These are phyloP conservation scores for Trypanosoma avium DNA, from an alignment of 208 protist genomes.

Conservation along the genomic window DNA sequence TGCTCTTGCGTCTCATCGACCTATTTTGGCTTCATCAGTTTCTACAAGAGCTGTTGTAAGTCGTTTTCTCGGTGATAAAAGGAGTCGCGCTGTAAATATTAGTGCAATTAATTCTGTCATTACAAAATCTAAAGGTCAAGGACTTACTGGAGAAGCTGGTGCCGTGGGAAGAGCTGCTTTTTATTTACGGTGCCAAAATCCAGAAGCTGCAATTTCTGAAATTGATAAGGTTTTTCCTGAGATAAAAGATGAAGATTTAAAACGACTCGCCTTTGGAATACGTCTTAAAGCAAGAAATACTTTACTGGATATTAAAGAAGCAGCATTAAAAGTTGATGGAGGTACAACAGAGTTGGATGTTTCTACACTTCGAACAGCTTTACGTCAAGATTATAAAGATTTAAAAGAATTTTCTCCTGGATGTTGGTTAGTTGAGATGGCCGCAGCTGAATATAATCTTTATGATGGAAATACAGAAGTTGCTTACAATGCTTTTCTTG, in stretches of 20 bases:
- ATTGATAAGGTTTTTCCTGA: conserved; percentile 60
- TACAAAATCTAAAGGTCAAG: conserved; percentile 76
- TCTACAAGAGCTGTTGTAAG: conserved; percentile 44
- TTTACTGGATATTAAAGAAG: conserved; percentile 75
- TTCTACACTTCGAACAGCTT: conserved; percentile 50
- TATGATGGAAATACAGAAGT: conserved; percentile 67
- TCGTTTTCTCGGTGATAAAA: conserved; percentile 57
- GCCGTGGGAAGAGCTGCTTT: conserved; percentile 44
- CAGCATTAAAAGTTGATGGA: conserved; percentile 67
- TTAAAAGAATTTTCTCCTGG: conserved; percentile 51
- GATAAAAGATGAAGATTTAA: conserved; percentile 61
- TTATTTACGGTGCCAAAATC: conserved; percentile 55
- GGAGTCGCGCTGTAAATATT: conserved; percentile 39
- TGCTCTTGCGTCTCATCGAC: conserved; percentile 66
- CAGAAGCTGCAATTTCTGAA: conserved; percentile 47
- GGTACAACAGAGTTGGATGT: conserved; percentile 80
- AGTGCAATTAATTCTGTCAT: conserved; percentile 61
- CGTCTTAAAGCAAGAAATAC: conserved; percentile 67
- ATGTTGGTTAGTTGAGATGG: conserved; percentile 82
- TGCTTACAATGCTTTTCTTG: conserved; percentile 52
- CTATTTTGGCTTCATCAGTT: conserved; percentile 64
- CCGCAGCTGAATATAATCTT: conserved; percentile 68
- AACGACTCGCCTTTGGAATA: conserved; percentile 62
- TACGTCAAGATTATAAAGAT: conserved; percentile 61
- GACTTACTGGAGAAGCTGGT: conserved; percentile 55